Base-by-base conservation (phyloP, 2,329 filamentous ascomycete species). In the Diaporthe amygdali region DNA sequence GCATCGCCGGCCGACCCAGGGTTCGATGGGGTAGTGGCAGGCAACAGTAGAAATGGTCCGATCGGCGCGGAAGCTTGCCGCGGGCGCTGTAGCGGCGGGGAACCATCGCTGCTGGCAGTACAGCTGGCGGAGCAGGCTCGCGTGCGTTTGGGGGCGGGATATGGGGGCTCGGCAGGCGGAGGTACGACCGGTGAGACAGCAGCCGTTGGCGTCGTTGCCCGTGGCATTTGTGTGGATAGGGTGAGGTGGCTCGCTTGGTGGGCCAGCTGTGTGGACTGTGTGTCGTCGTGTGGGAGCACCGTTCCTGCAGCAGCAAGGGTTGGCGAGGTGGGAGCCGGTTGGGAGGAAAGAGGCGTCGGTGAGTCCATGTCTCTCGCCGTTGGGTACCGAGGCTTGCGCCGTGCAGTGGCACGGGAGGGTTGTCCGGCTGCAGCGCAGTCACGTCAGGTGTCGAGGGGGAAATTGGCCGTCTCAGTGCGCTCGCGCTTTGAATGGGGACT, bases 171-270 rank as follows among this genome's bases (percentile, higher is more conserved):
- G 66, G 55, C n/a, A 56, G 54, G 55, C 37, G 44, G 25, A n/a
- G 37, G 22, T 14, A 32, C 39, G 49, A 30, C 44, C 59, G 32
- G 71, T 52, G 51, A 63, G 51, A 69, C 47, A 47, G 5, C 67
- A 67, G 52, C 30, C 44, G 32, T 1, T 22, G 22, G 44, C 15
- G 46, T 39, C 56, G 56, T 63, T 34, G 68, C 44, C 30, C 55
- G 22, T 59, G 34, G 20, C 25, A 61, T 34, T 44, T 37, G 51
- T 22, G 59, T 47, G 61, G 75, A 74, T 66, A 76, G 74, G 17
- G 74, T 74, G 68, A 76, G 73, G 66, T 75, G 74, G 71, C 71
- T 74, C 30, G 76, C 72, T 72, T 74, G 74, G 67, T 71, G 71
- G 70, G 73, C 75, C 68, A 77, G 75, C 68, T 77, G 74, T 56